A percentile compares a stretch with the other conserved stretches of the same genome.
These are phyloP conservation scores for Mayamaea pseudoterrestris DNA, from an alignment of 108 stramenopile species.

Conservation along the genomic window DNA sequence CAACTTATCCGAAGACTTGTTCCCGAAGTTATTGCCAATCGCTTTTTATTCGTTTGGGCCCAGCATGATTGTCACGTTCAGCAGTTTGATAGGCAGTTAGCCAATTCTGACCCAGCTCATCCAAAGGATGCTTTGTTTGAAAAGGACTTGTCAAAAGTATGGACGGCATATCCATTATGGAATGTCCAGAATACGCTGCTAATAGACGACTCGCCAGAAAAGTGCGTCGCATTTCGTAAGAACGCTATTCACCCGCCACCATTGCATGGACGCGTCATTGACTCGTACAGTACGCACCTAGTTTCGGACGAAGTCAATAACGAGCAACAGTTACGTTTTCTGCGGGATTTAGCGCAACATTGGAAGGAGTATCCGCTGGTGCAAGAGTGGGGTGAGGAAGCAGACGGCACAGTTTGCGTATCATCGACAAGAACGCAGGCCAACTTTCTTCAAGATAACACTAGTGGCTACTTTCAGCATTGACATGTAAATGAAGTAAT, in stretches of 20 bases:
- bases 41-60: slow-evolving; percentile 64
- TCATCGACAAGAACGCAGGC: too few relatives aligned
- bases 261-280: slow-evolving; percentile 51
- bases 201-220: slow-evolving; percentile 74
- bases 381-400: too few relatives aligned
- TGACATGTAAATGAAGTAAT: too few relatives aligned
- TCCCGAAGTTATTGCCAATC: slow-evolving; percentile 24
- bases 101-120: neutral
- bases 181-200: slow-evolving; percentile 57
- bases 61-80: slow-evolving; percentile 22
- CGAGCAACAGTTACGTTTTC: too few relatives aligned
- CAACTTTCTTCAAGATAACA: too few relatives aligned
- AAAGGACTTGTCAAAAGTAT: slow-evolving; percentile 60
- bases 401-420: too few relatives aligned
- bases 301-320: too few relatives aligned
- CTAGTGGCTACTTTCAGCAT: too few relatives aligned
- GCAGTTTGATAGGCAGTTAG: neutral
- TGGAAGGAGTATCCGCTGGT: too few relatives aligned
- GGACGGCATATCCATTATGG: slow-evolving; percentile 62
- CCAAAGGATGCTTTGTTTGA: slow-evolving; percentile 21
- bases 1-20: slow-evolving; percentile 34
- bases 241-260: slow-evolving; percentile 70
- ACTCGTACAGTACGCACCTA: too few relatives aligned
- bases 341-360: too few relatives aligned
- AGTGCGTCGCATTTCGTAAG: slow-evolving; percentile 28